phyloP scores from a whole-genome alignment of 1,139 yeast species.

The Scheffersomyces illinoinensis region DNA sequence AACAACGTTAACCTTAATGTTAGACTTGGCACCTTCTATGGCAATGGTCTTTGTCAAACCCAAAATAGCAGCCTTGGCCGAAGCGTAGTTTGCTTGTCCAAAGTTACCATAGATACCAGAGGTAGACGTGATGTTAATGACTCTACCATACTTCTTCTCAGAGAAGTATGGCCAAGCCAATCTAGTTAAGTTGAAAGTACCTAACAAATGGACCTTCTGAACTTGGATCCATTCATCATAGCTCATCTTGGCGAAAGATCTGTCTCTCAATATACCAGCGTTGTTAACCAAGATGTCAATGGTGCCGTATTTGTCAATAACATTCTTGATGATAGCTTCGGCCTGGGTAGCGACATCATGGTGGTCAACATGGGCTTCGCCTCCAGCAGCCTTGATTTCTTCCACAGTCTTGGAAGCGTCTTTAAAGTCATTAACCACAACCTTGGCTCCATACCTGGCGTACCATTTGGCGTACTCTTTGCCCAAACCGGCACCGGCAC shows the following conservation, averaged over 20 bases:
- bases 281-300: conserved; percentile 87
- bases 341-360: conserved; percentile 84
- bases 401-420: conserved; percentile 74
- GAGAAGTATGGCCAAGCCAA: conserved; percentile 91
- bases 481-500: conserved; percentile 96
- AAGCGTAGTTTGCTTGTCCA: conserved; percentile 95
- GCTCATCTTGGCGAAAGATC: conserved; percentile 81
- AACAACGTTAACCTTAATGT: conserved; percentile 76
- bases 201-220: conserved; percentile 77
- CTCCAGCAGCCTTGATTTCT: conserved; percentile 77
- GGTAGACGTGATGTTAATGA: conserved; percentile 89
- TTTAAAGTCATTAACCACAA: conserved; percentile 88
- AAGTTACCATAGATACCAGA: conserved; percentile 97
- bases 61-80: conserved; percentile 88
- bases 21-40: conserved; percentile 79
- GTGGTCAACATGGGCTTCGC: conserved; percentile 78
- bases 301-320: conserved; percentile 74
- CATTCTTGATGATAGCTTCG: conserved; percentile 74
- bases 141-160: conserved; percentile 77
- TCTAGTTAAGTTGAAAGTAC: conserved; percentile 80
- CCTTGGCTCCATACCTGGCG: conserved; percentile 93
- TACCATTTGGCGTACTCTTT: conserved; percentile 82
- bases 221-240: conserved; percentile 85
- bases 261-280: conserved; percentile 93
- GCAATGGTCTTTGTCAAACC: conserved; percentile 88